These are phyloP conservation scores for Boletus barrowsii DNA, from an alignment of 768 basidiomycete species.

Conservation along the genomic window DNA sequence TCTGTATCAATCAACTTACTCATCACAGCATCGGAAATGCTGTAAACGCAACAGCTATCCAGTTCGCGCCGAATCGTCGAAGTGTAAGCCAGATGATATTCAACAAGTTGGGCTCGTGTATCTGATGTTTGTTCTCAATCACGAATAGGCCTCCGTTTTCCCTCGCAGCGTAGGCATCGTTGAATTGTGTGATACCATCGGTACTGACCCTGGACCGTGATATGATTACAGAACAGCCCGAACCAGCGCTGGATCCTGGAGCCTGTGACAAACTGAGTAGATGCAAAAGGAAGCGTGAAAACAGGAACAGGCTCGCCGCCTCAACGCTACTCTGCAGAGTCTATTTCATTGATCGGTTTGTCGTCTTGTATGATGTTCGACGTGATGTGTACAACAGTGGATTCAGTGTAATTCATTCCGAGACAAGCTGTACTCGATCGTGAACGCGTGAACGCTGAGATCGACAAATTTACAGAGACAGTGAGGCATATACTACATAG, in stretches of 20 bases:
- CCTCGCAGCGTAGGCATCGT: background rate
- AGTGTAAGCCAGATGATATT: background rate
- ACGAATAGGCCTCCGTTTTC: background rate
- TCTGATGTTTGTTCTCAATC: background rate
- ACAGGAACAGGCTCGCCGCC: background rate
- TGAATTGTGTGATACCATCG: background rate
- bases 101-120: background rate
- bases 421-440: no score
- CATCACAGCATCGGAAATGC: background rate
- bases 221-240: background rate
- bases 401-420: no score
- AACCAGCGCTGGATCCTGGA: background rate
- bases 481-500: no score
- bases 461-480: no score
- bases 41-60: background rate
- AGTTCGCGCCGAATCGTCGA: background rate
- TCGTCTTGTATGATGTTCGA: no score
- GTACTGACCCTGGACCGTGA: background rate
- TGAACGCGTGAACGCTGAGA: no score
- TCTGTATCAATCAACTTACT: background rate
- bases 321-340: no score
- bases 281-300: background rate
- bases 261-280: background rate
- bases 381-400: no score
- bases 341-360: no score